phyloP scores from a whole-genome alignment of 106 monocot species.

The Dendrobium huoshanense region DNA sequence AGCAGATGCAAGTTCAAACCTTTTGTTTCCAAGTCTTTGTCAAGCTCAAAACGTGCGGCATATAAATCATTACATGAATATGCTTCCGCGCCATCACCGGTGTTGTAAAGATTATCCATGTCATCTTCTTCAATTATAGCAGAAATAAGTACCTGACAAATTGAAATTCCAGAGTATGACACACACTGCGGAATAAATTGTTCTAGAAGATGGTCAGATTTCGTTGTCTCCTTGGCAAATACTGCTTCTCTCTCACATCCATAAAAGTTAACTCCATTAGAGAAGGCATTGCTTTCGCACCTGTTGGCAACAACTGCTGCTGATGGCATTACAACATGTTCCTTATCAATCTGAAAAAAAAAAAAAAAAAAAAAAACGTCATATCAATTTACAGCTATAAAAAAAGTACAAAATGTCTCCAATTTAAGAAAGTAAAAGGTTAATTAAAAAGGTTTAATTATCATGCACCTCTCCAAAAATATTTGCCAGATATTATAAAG shows the following conservation, averaged over 20 bases:
- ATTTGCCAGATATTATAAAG: neutral
- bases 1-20: slow-evolving; percentile 8
- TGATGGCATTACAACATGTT: slow-evolving; percentile 16
- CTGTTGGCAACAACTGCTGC: slow-evolving; percentile 12
- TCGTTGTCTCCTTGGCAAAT: slow-evolving; percentile 13
- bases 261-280: slow-evolving; percentile 22
- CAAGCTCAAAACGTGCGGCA: slow-evolving; percentile 22
- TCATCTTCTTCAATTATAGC: slow-evolving; percentile 63
- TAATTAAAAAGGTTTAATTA: neutral
- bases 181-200: neutral
- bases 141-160: slow-evolving; percentile 66
- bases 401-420: neutral
- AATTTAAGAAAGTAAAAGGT: neutral
- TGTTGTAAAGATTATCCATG: slow-evolving; percentile 22
- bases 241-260: slow-evolving; percentile 9
- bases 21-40: slow-evolving; percentile 25
- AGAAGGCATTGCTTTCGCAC: slow-evolving; percentile 7
- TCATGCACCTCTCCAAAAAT: neutral
- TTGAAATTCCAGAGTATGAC: slow-evolving; percentile 26
- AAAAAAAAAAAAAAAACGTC: neutral
- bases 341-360: slow-evolving; percentile 28
- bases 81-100: slow-evolving; percentile 18
- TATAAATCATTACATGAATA: slow-evolving; percentile 13
- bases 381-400: neutral
- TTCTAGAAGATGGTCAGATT: slow-evolving; percentile 34